Conservation (phyloP, 768 basidiomycete genomes). For the Boletus bicolor region DNA sequence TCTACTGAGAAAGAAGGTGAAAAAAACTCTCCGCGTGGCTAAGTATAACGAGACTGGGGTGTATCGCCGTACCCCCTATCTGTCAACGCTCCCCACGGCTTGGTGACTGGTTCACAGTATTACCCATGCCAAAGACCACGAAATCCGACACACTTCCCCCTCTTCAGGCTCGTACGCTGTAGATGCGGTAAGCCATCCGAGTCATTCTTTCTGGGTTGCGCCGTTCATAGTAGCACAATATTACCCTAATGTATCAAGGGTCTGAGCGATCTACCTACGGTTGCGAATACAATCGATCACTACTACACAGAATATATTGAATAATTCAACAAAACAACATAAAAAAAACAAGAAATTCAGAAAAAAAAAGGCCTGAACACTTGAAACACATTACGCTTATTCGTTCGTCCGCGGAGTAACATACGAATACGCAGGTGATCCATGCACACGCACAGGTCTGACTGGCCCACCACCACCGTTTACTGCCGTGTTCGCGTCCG, state of each 20-base stretch:
- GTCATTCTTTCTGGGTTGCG: not conserved
- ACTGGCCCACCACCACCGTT: constrained; percentile 23
- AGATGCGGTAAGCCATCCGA: not conserved
- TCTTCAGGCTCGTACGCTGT: not conserved
- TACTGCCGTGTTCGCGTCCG: constrained; percentile 23
- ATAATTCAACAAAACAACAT: constrained; percentile 8
- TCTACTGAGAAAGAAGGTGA: not conserved
- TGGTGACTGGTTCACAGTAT: not conserved
- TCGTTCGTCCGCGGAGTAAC: constrained; percentile 13
- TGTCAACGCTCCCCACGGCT: not conserved
- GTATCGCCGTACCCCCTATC: not conserved
- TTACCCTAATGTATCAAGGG: not conserved
- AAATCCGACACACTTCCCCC: not conserved
- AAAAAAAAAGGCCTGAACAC: not conserved
- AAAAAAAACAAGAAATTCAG: not conserved
- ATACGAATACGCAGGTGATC: constrained; percentile 23
- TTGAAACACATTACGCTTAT: not conserved
- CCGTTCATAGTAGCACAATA: not conserved
- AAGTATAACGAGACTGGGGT: not conserved
- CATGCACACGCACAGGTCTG: constrained; percentile 16
- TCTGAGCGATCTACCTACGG: not conserved
- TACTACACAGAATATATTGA: constrained; percentile 5
- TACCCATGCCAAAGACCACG: not conserved
- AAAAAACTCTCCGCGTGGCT: not conserved
- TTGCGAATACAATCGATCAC: constrained; percentile 4